Evolutionary conservation across 2,329 filamentous ascomycete genomes (phyloP), one percentile per base, ranked within the genome.

Genomic region (Colletotrichum echinochloae): DNA sequence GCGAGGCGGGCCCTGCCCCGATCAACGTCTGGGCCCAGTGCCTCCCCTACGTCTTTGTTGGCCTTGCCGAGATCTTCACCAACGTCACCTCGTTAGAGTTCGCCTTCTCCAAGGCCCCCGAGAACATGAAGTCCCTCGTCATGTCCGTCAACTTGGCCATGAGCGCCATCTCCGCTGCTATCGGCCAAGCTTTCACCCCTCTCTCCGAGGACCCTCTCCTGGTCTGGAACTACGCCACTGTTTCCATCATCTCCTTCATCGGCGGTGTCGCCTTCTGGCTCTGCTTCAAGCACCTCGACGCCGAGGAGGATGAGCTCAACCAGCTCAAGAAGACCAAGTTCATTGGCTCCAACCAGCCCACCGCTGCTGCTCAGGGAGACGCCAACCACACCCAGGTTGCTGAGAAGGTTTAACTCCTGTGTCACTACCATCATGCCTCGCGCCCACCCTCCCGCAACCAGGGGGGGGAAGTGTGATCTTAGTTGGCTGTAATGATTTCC

Each of bases 101-200:
- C 73, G 92, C 92, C 41, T 94, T 90, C 83, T 91, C 90, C 78
- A 93, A 94, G 81, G 91, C 92, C 0, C 92, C 92, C 33, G 89
- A 87, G 76, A 94, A 94, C 83, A 95, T 95, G 92, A 90, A 91
- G 74, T 92, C 90, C 1, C 85, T 94, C n/a, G 91, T 95, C 75
- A 86, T 88, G 79, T 88, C 88, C 26, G 84, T 94, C 75, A 90
- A 90, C 77, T 85, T 94, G 48, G 90, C 92, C 83, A 93, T 89
- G 86, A 90, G 85, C 37, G 92, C 91, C 67, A 85, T 94, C 74
- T 89, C 90, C 1, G 85, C 90, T 37, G 91, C 92, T 44, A 81
- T 94, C 60, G 91, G 90, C n/a, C 89, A 93, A 82, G 91, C 90
- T 0, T 86, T 92, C 48, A 87, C 88, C 9, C 83, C 87, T 0